Evolutionary conservation across 169 alveolate species (phyloP).

Genomic region (Eimeria tenella): DNA sequence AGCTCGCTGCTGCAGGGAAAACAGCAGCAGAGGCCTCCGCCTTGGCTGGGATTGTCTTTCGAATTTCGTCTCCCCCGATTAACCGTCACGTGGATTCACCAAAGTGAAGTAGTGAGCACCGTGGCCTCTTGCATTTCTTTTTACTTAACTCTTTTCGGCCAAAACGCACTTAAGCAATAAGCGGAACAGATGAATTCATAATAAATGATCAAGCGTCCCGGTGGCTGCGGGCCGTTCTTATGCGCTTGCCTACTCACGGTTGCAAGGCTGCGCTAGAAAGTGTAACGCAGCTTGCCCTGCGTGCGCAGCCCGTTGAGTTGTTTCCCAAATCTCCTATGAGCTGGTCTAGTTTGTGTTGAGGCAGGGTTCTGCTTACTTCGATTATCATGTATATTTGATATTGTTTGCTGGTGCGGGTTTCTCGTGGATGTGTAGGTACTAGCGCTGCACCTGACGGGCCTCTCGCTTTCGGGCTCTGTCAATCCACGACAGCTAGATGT

Average conservation of each 20-base stretch:
- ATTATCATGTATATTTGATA: not conserved
- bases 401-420: not conserved
- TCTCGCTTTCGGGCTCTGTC: slow-evolving; percentile 66
- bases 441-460: slow-evolving; percentile 73
- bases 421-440: slow-evolving; percentile 46
- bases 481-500: slow-evolving; percentile 59
- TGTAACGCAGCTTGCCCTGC: too few species aligned
- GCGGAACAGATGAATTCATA: too few species aligned
- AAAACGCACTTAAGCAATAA: too few species aligned
- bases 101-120: slow-evolving; percentile 81
- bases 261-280: too few species aligned
- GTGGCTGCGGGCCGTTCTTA: not conserved
- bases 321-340: not conserved
- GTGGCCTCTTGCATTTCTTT: not conserved
- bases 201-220: not conserved
- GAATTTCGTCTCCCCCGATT: slow-evolving; percentile 83
- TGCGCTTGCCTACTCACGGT: not conserved
- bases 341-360: not conserved
- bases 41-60: slow-evolving; percentile 82
- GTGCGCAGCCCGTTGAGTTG: too few species aligned
- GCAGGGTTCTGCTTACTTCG: not conserved
- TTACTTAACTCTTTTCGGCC: not conserved
- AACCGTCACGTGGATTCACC: slow-evolving; percentile 85
- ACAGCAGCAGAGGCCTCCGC: slow-evolving; percentile 74
- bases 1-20: not conserved